Evolutionary conservation across 2,329 filamentous ascomycete genomes (phyloP), one percentile per base, ranked within the genome.

Genomic region (Epichloe sp.): DNA sequence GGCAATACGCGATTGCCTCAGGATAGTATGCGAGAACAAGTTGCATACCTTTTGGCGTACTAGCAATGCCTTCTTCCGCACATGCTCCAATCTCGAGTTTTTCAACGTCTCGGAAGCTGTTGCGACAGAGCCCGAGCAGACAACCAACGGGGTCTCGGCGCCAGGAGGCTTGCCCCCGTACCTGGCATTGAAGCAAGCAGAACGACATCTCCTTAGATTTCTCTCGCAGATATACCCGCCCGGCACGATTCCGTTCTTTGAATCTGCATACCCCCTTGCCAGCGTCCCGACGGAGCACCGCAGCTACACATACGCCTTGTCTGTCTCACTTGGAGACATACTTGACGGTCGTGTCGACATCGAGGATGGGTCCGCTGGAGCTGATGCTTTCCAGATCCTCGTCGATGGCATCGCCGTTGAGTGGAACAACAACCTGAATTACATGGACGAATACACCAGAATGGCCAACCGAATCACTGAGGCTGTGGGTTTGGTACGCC

Each of bases 11-110:
- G 68, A 75, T 0, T 80, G 86, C 56, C 70, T 88, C 41, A 74
- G 70, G 42, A 69, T 76, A n/a, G 71, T 71, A 57, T 74, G 81
- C 47, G 67, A 74, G 31, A 68, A 72, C 38, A 80, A 78, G 56
- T 71, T 83, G 2, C 69, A 73, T 43, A 77, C 77, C 44, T 70
- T 87, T 6, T 65, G 86, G 26, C 71, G 75, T 17, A 73, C 76
- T 14, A 79, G 75, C 55, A 74, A 71, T 21, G 68, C 73, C 2
- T 75, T 85, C 15, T 80, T 86, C 57, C 73, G 82, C 47, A 73
- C 73, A 2, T 86, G 82, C 60, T 83, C 82, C 11, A 88, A 86
- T 57, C 77, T 85, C 55, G 85, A 89, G 60, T 90, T 88, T 63
- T 88, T 82, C 69, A 88, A 88, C 57, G 70, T 86, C 15, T 82